These are phyloP conservation scores for Mycena metata DNA, from an alignment of 768 basidiomycete species.

Conservation along the genomic window DNA sequence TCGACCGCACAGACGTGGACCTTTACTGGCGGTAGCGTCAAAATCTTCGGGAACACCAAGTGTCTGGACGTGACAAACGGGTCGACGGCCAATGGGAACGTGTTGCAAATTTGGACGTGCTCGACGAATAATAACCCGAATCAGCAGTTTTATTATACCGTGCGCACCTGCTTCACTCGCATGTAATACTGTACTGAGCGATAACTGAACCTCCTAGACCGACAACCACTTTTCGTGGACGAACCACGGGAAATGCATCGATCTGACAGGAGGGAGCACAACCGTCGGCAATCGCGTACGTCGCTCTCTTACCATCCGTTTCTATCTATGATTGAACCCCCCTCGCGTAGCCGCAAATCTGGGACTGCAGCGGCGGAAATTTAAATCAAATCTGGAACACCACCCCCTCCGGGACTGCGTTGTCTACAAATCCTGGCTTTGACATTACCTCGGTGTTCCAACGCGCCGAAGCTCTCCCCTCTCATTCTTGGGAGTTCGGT, in stretches of 20 bases:
- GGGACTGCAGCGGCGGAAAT: slow-evolving; percentile 56
- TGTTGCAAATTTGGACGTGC: slow-evolving; percentile 69
- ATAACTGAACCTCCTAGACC: slow-evolving; percentile 31
- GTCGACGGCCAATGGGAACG: slow-evolving; percentile 56
- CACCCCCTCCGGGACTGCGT: not conserved
- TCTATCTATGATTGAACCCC: not conserved
- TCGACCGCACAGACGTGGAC: slow-evolving; percentile 63
- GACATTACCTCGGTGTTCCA: slow-evolving; percentile 41
- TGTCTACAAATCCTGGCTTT: slow-evolving; percentile 45
- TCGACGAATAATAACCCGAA: slow-evolving; percentile 51
- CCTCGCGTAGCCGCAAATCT: slow-evolving; percentile 59
- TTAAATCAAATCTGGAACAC: slow-evolving; percentile 69
- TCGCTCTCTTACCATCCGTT: not conserved
- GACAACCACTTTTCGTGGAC: slow-evolving; percentile 62
- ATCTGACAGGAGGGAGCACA: slow-evolving; percentile 58
- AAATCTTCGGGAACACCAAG: slow-evolving; percentile 55
- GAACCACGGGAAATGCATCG: slow-evolving; percentile 63
- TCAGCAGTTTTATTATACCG: slow-evolving; percentile 64
- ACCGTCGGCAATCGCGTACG: slow-evolving; percentile 59
- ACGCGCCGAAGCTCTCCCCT: slow-evolving; percentile 42
- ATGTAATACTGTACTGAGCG: not conserved
- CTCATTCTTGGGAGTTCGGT: slow-evolving; percentile 50
- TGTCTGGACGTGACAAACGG: slow-evolving; percentile 65
- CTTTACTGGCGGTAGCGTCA: slow-evolving; percentile 58
- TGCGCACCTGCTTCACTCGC: slow-evolving; percentile 32